Evolutionary conservation across 2,329 filamentous ascomycete genomes (phyloP), one percentile per base, ranked within the genome.

Genomic region (Blumeria hordei): DNA sequence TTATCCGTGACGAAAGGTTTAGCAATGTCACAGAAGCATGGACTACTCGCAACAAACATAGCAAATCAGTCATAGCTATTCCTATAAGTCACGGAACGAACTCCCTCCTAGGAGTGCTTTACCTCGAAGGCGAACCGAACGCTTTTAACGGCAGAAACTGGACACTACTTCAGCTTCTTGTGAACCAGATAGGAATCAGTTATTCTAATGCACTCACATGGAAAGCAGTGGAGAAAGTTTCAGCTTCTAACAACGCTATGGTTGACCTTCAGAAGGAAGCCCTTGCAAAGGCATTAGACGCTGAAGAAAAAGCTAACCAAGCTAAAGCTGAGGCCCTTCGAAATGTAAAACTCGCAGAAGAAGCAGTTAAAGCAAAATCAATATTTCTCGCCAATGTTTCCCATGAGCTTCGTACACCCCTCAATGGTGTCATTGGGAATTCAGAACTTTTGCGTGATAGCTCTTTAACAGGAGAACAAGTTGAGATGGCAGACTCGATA

Each of bases 351-450:
- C 74, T 88, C 41, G 86, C 86, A 14, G 84, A 90, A 64, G 85
- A 90, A 66, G 85, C 85, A 10, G 83, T 84, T 21, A 86, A 84
- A 67, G 85, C 84, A 41, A 90, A 90, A 66, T 83, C 80, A 2
- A 85, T 88, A 56, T 90, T 90, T 68, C 70, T 85, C 47, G 81
- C 82, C 43, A 85, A 85, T 59, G 85, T 90, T 60, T 87, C 82
- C 1, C 85, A 90, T 67, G 85, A 90, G 67, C 69, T 90, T 56
- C 78, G 83, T 50, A 88, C 84, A 1, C 87, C 87, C 0, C 80
- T 94, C 53, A 88, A 90, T 56, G 87, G 87, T 34, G 85, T 93
- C 8, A 88, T 93, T 62, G 87, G 87, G 50, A 93, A 93, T 72
- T 85, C 83, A 10, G 87, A 94, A 66, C 75, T 94, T 14, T 69